Base-by-base conservation (phyloP, 192 early-diverging fungal species). In the Backusella luteola region DNA sequence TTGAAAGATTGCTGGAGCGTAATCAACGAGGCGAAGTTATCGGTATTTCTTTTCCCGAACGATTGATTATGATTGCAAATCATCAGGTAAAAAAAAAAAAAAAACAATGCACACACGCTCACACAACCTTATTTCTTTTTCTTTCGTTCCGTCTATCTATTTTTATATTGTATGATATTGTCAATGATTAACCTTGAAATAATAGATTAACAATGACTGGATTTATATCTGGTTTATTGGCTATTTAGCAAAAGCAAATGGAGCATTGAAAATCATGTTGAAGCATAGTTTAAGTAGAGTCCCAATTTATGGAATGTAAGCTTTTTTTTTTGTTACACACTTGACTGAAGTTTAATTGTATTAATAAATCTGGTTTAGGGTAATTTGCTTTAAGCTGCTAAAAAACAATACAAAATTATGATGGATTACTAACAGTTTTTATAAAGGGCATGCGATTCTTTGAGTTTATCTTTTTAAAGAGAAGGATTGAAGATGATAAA, bases 381-480 rank as follows among this genome's bases (percentile, higher is more conserved):
- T 76, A 73, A 73, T 42, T 52, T n/a, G 23, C 41, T 17, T 71
- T 6, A 21, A 67, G 29, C 29, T 35, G 2, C 6, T 32, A 67
- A 34, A 67, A 34, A 19, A n/a, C 15, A 34, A 67, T 32, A 67
- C 6, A 67, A 49, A 44, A n/a, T 49, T 6, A 19, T 49, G 46
- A 69, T 19, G 32, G 21, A 5, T 41, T 38, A 23, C 21, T 38
- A 35, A 69, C 9, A 35, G 0, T 15, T 39, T 69, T 69, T 39
- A 8, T 23, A 63, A 23, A 89, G 88, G 89, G 86, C n/a, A 98
- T 98, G 96, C 88, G 84, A 59, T 92, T 97, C 70, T 93, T 98
- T 75, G 94, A 97, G 78, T 99, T 97, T 81, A 96, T 99, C 34
- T 93, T 98, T 80, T 83, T 99, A 77, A 93, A 95, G 82, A 94